Percentiles rank a stretch among this genome's conserved stretches.
These are phyloP conservation scores for Symbiotaphrina buchneri DNA, from an alignment of 495 filamentous ascomycete genomes.

Conservation along the genomic window DNA sequence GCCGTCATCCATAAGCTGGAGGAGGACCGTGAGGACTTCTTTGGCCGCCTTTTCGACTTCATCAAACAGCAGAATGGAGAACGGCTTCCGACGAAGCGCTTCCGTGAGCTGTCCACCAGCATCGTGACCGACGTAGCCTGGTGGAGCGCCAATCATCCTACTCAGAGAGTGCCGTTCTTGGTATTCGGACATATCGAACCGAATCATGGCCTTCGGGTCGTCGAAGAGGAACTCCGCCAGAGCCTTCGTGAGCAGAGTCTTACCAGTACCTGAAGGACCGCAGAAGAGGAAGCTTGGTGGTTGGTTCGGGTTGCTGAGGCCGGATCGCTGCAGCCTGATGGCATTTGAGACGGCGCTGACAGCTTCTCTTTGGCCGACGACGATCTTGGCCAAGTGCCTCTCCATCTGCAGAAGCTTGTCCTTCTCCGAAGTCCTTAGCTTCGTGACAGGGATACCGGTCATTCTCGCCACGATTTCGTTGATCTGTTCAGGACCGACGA, in stretches of 20 bases:
- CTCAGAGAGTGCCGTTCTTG: conserved; percentile 92
- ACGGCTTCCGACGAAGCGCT: conserved; percentile 73
- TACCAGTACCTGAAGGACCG: conserved; percentile 92
- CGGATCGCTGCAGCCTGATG: conserved; percentile 82
- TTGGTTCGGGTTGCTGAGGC: conserved; percentile 83
- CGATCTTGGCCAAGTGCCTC: conserved; percentile 53
- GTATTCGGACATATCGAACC: conserved; percentile 99
- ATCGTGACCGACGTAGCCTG: conserved; percentile 93
- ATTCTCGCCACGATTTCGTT: conserved; percentile 93
- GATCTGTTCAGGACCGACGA: conserved; percentile 94
- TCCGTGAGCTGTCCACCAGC: conserved; percentile 92
- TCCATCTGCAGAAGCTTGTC: conserved; percentile 96
- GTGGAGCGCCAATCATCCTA: conserved; percentile 93
- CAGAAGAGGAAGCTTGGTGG: conserved; percentile 97
- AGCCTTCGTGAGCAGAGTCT: conserved; percentile 89
- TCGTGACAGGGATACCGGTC: conserved; percentile 91
- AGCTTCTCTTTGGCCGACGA: conserved; percentile 90
- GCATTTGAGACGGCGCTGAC: conserved; percentile 85
- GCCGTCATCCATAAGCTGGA: conserved; percentile 97
- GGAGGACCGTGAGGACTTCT: conserved; percentile 84
- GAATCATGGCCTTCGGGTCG: conserved; percentile 92
- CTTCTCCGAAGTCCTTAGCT: conserved; percentile 86
- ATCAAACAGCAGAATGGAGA: conserved; percentile 95
- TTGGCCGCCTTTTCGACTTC: conserved; percentile 98
- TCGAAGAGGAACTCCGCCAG: conserved; percentile 97